Percentiles rank a stretch among this genome's conserved stretches.
Conservation (phyloP, 768 basidiomycete genomes). For the Leucogyrophana mollusca region DNA sequence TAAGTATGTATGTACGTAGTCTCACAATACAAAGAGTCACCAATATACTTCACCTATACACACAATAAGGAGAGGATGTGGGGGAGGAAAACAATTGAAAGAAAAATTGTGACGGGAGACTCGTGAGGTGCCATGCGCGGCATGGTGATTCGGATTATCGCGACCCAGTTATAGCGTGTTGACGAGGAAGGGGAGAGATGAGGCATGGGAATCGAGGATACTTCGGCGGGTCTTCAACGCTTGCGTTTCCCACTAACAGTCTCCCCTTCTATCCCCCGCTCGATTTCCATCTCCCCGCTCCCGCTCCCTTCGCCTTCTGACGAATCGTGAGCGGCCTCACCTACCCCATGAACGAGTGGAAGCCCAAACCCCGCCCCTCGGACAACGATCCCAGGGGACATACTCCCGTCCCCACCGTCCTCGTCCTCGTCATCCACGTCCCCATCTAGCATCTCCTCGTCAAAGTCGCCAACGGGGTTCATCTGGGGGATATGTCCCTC, state of each 20-base stretch:
- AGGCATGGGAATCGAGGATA: too few species aligned
- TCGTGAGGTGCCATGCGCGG: too few species aligned
- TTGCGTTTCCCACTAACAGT: conserved; percentile 11
- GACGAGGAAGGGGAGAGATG: too few species aligned
- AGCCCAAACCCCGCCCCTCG: conserved; percentile 19
- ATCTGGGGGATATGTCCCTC: conserved; percentile 17
- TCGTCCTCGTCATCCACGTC: conserved; percentile 10
- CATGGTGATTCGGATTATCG: too few species aligned
- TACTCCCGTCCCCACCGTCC: conserved; percentile 8
- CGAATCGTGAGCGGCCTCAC: conserved; percentile 10
- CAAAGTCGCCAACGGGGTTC: conserved; percentile 11
- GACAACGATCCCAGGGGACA: conserved; percentile 1
- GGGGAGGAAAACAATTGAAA: too few species aligned
- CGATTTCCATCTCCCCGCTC: background rate
- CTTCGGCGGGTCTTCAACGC: conserved; percentile 5
- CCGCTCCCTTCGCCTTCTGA: conserved; percentile 17
- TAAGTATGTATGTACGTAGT: too few species aligned
- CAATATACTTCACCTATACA: too few species aligned
- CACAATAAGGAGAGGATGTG: too few species aligned
- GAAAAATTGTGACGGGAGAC: too few species aligned
- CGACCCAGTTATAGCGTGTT: too few species aligned
- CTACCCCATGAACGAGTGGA: conserved; percentile 12
- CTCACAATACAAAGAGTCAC: too few species aligned
- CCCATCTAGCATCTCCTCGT: conserved; percentile 28
- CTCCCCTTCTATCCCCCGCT: conserved; percentile 6